These are phyloP conservation scores for Calvatia gigantea DNA, from an alignment of 768 basidiomycete species.

Conservation along the genomic window DNA sequence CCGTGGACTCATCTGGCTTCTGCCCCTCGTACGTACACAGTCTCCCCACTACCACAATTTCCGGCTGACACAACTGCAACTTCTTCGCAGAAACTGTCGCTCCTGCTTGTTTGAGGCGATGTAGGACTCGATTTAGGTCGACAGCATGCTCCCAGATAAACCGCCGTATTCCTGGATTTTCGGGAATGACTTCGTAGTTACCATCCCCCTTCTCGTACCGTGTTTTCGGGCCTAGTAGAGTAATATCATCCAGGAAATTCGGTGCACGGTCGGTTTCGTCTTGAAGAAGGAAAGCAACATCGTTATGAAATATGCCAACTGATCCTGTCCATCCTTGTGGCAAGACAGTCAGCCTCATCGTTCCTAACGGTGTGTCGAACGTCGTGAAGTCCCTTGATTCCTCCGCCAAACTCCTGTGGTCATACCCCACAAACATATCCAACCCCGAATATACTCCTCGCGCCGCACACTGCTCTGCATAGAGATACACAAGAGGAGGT, in stretches of 20 bases:
- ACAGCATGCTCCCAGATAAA: conserved; percentile 38
- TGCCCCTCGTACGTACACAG: conserved; percentile 23
- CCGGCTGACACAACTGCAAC: conserved; percentile 19
- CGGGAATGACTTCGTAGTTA: conserved; percentile 16
- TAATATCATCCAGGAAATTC: conserved; percentile 30
- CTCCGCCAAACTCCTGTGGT: conserved; percentile 24
- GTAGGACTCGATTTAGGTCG: conserved; percentile 29
- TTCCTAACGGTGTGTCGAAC: conserved; percentile 35
- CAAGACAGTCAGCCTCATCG: conserved; percentile 27
- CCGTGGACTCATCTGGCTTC: conserved; percentile 18
- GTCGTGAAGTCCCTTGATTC: conserved; percentile 29
- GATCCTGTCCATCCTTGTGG: conserved; percentile 40
- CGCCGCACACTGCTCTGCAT: conserved; percentile 29
- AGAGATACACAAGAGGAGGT: conserved; percentile 28
- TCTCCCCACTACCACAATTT: conserved; percentile 23
- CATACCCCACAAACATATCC: conserved; percentile 34
- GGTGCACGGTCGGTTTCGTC: conserved; percentile 22
- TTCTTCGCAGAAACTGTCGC: conserved; percentile 34
- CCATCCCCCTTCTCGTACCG: conserved; percentile 24
- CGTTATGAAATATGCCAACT: conserved; percentile 27
- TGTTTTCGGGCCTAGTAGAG: conserved; percentile 27
- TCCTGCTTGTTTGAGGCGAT: conserved; percentile 25
- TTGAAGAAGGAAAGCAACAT: conserved; percentile 28
- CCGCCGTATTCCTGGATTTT: conserved; percentile 24
- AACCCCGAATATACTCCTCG: conserved; percentile 22